Evolutionary conservation across 495 filamentous ascomycete genomes (phyloP).

Genomic region (Physcia stellaris): DNA sequence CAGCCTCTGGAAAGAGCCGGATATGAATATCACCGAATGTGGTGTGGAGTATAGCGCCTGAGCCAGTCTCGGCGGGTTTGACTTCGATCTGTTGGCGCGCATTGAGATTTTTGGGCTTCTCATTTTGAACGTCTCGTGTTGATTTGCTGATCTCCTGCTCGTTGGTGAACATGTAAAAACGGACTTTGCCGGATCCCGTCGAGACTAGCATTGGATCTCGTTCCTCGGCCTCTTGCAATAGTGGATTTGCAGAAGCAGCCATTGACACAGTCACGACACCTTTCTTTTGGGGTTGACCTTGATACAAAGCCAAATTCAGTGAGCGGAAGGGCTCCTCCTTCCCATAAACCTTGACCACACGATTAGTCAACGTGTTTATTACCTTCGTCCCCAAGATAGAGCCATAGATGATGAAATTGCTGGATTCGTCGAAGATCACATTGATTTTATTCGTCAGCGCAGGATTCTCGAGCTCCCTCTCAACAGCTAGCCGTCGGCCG

Average conservation of each 20-base stretch:
- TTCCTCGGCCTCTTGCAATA: constrained; percentile 82
- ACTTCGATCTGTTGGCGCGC: constrained; percentile 33
- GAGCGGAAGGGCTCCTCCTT: constrained; percentile 79
- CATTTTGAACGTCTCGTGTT: constrained; percentile 84
- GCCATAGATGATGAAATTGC: constrained; percentile 88
- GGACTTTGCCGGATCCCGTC: constrained; percentile 75
- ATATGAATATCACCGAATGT: constrained; percentile 91
- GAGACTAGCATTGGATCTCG: constrained; percentile 80
- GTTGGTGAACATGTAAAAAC: constrained; percentile 98
- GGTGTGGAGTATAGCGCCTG: constrained; percentile 76
- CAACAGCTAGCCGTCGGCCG: constrained; percentile 72
- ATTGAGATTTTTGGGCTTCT: constrained; percentile 56
- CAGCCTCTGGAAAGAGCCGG: constrained; percentile 81
- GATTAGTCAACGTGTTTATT: constrained; percentile 87
- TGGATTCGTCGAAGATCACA: constrained; percentile 89
- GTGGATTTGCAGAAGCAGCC: constrained; percentile 86
- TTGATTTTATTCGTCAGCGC: constrained; percentile 59
- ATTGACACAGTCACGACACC: constrained; percentile 89
- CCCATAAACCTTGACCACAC: constrained; percentile 74
- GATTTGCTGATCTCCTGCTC: constrained; percentile 72
- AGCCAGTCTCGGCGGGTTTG: constrained; percentile 57
- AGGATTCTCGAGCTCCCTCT: constrained; percentile 68
- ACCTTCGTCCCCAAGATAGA: constrained; percentile 85
- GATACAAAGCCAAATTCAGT: constrained; percentile 76
- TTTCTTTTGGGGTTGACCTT: constrained; percentile 88